Conservation (phyloP, 352 stramenopile species). For the Pythium grandisporangium region DNA sequence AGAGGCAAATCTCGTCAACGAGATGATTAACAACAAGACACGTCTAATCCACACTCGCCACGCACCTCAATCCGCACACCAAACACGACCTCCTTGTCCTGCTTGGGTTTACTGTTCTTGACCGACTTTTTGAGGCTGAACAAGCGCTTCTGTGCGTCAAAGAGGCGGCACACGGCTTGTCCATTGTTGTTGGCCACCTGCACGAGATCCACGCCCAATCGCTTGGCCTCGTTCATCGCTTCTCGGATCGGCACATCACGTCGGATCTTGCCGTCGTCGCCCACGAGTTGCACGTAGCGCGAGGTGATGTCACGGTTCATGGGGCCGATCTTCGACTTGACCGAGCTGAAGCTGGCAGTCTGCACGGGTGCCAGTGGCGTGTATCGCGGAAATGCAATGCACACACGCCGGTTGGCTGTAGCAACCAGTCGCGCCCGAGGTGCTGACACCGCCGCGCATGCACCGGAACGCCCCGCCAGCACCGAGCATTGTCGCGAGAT, state of each 20-base stretch:
- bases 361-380: no score
- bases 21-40: background rate
- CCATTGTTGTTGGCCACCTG: conserved; percentile 43
- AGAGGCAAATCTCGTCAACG: background rate
- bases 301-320: conserved; percentile 60
- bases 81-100: conserved; percentile 64
- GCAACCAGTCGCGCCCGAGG: no score
- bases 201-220: conserved; percentile 55
- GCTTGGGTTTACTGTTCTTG: conserved; percentile 57
- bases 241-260: conserved; percentile 35
- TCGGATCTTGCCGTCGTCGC: conserved; percentile 37
- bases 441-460: no score
- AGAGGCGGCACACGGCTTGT: conserved; percentile 46
- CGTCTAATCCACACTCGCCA: no score
- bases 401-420: no score
- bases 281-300: conserved; percentile 39
- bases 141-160: conserved; percentile 66
- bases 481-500: background rate
- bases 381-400: no score
- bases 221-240: conserved; percentile 39
- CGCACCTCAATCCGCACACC: conserved; percentile 64
- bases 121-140: conserved; percentile 59
- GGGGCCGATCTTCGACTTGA: conserved; percentile 27
- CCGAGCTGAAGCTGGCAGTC: conserved; percentile 3
- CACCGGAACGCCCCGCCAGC: no score